Base-by-base conservation (phyloP, 176 grass and related monocot species). In the Oropetium thomaeum region DNA sequence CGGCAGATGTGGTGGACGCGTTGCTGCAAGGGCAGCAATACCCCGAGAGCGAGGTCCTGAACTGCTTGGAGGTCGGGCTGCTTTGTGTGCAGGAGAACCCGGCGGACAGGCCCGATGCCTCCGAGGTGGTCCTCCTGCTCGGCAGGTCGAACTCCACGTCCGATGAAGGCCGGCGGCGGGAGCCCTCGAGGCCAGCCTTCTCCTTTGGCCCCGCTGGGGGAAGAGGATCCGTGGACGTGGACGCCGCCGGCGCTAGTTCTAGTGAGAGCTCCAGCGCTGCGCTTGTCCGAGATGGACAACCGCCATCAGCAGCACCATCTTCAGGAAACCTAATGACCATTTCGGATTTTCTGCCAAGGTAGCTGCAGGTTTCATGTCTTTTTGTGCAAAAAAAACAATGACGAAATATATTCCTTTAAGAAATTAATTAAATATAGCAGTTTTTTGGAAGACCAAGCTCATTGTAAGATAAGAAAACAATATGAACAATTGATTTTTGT, bases 21-120 rank as follows among this genome's bases (percentile, higher is more conserved):
- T 55, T 67, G 12, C 31, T 82, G 29, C 67, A 16, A 6, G 51
- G 61, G 3, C 58, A 23, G 22, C 58, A 23, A 16, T 85, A 62
- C 34, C 7, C 17, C 10, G 2, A 1, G 11, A 9, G 17, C 0
- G 52, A 71, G 32, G 27, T 73, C 41, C 52, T 81, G n/a, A 62
- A 61, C 17, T 87, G 85, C 48, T 32, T 78, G 7, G 79, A 84
- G 15, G 73, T 82, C 10, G 82, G 77, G 33, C 17, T 91, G 26
- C 55, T 63, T 10, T 84, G 70, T 11, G 70, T 90, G 27, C 70
- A 81, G 51, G 52, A 90, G 14, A 55, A 71, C 19, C 82, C 51
- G 22, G 45, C 8, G 22, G 32, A 54, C 43, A 51, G 71, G 15
- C 71, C 69, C 0, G 77, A 71, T 10, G 28, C 58, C 45, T 81